phyloP scores from a whole-genome alignment of 2,329 filamentous ascomycete genomes.

The Aspergillus costaricaensis region DNA sequence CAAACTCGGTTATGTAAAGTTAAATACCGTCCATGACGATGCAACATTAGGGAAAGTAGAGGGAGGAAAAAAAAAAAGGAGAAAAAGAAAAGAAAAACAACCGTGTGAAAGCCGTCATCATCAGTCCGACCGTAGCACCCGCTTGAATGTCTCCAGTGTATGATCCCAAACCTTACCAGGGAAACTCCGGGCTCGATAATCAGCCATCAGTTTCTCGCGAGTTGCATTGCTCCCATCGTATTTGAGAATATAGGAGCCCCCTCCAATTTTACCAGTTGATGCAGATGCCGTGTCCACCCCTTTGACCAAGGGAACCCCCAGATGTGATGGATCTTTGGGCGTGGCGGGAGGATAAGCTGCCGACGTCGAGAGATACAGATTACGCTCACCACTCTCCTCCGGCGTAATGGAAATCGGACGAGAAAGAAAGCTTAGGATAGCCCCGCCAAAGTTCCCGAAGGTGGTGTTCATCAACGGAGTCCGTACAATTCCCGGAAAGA shows the following conservation, averaged over 20 bases:
- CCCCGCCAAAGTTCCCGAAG: slow-evolving; percentile 34
- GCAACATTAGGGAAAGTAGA: too few species aligned
- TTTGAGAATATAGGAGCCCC: slow-evolving; percentile 32
- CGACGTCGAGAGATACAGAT: slow-evolving; percentile 46
- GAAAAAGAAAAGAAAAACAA: too few species aligned
- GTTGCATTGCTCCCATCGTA: slow-evolving; percentile 25
- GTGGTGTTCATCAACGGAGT: slow-evolving; percentile 41
- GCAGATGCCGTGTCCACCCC: slow-evolving; percentile 22
- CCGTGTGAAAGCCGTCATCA: too few species aligned
- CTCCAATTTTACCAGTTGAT: slow-evolving; percentile 32
- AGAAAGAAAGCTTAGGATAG: slow-evolving; percentile 13
- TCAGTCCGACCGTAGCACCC: slow-evolving; percentile 11
- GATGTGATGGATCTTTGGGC: not conserved
- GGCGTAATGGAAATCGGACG: slow-evolving; percentile 20
- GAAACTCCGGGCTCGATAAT: slow-evolving; percentile 31
- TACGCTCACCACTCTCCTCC: slow-evolving; percentile 49
- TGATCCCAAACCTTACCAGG: slow-evolving; percentile 36
- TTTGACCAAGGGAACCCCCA: slow-evolving; percentile 17
- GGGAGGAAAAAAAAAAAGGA: too few species aligned
- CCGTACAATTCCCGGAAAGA: slow-evolving; percentile 51
- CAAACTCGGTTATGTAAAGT: too few species aligned
- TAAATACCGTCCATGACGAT: too few species aligned
- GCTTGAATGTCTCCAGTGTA: slow-evolving; percentile 26
- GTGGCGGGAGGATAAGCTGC: slow-evolving; percentile 31
- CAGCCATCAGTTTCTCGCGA: slow-evolving; percentile 26